phyloP scores from a whole-genome alignment of 106 monocot genomes.

The Dendrobium officinale region DNA sequence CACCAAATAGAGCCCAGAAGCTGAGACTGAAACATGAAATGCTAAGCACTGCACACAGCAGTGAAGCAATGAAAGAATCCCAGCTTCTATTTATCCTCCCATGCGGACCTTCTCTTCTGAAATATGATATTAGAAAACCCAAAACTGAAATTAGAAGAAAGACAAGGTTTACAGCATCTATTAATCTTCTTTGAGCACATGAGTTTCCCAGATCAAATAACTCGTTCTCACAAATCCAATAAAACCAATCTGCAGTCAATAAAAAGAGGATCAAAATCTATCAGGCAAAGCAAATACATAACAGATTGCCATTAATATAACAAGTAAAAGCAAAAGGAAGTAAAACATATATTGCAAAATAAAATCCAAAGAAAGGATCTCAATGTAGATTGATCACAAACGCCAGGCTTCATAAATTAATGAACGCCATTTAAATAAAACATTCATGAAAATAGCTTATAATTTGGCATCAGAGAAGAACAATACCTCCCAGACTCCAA shows the following conservation, averaged over 20 bases:
- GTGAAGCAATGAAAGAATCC: constrained; percentile 24
- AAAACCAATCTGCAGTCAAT: constrained; percentile 5
- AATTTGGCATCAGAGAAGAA: neutral
- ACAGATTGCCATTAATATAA: neutral
- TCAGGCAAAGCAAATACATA: neutral
- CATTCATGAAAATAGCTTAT: neutral
- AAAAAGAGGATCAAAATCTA: neutral
- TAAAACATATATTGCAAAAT: neutral
- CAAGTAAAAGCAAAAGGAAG: neutral
- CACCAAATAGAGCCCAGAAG: neutral
- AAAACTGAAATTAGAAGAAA: constrained; percentile 23
- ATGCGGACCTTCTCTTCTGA: constrained; percentile 5
- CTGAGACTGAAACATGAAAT: constrained; percentile 15
- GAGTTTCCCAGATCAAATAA: constrained; percentile 19
- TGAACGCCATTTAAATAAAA: neutral
- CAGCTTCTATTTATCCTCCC: constrained; percentile 17
- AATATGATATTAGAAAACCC: constrained; percentile 13
- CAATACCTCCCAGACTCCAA: neutral
- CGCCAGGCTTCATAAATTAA: neutral
- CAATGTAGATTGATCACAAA: neutral
- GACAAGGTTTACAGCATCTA: constrained; percentile 29
- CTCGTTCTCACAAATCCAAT: constrained; percentile 1
- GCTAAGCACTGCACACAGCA: constrained; percentile 19
- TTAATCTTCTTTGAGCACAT: constrained; percentile 23
- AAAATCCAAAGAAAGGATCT: neutral